Conservation (phyloP, 1,284 basidiomycete species). For the Coniophora puteana region DNA sequence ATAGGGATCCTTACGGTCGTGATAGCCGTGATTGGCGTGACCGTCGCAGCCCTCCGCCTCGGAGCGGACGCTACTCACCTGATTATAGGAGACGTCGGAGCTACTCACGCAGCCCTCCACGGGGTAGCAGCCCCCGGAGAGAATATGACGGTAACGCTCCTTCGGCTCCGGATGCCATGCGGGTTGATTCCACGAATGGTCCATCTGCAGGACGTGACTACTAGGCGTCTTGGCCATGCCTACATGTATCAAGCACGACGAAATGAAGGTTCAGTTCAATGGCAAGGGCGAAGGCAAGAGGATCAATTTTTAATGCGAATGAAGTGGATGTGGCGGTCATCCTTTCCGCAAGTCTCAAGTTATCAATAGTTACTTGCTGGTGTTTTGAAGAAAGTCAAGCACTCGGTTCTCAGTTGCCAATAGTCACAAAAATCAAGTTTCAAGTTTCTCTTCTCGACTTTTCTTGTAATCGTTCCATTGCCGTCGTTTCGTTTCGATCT, state of each 20-base stretch:
- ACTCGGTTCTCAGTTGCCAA: conserved; percentile 21
- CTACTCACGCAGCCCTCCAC: conserved; percentile 74
- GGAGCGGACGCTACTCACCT: conserved; percentile 64
- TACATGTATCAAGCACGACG: conserved; percentile 18
- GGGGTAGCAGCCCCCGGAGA: conserved; percentile 68
- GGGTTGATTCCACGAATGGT: conserved; percentile 25
- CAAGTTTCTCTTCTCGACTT: conserved; percentile 34
- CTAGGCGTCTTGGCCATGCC: conserved; percentile 7
- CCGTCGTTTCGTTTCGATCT: too few relatives aligned
- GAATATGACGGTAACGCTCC: conserved; percentile 44
- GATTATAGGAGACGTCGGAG: conserved; percentile 71
- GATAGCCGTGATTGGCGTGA: conserved; percentile 58
- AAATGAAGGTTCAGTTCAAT: conserved; percentile 15
- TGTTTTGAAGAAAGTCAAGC: conserved; percentile 32
- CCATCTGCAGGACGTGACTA: conserved; percentile 41
- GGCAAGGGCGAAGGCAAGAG: conserved; percentile 20
- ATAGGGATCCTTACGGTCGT: conserved; percentile 55
- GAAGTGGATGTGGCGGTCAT: conserved; percentile 32
- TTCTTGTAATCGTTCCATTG: too few relatives aligned
- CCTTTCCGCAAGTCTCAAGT: conserved; percentile 26
- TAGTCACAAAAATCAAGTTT: conserved; percentile 40
- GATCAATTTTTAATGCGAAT: conserved; percentile 23
- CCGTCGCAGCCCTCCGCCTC: conserved; percentile 64
- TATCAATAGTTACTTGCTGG: conserved; percentile 31
- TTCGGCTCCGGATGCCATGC: conserved; percentile 27